These are phyloP conservation scores for Pelagomonas calceolata DNA, from an alignment of 108 stramenopile species.

Conservation along the genomic window DNA sequence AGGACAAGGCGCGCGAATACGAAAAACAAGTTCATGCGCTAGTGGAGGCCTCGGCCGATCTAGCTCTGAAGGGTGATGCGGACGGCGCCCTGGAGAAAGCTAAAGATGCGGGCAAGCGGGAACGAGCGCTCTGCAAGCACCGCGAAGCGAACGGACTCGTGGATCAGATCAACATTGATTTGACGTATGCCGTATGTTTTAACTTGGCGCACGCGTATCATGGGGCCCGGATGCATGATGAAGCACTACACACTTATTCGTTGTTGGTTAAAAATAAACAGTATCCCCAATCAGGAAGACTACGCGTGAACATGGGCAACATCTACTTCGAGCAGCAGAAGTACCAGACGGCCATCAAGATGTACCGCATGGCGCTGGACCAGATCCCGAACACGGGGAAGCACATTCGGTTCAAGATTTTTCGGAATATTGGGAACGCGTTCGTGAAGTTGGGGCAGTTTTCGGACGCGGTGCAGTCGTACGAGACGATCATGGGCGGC, in stretches of 20 bases:
- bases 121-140: conserved; percentile 44
- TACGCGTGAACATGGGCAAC: conserved; percentile 78
- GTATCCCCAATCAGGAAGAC: conserved; percentile 40
- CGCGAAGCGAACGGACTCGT: conserved; percentile 46
- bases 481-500: conserved; percentile 57
- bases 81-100: conserved; percentile 58
- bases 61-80: conserved; percentile 32
- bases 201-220: conserved; percentile 63
- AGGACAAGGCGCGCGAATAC: conserved; percentile 47
- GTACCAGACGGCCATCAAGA: conserved; percentile 65
- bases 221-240: conserved; percentile 58
- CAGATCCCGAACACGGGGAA: conserved; percentile 56
- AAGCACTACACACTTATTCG: conserved; percentile 59
- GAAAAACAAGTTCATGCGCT: conserved; percentile 57
- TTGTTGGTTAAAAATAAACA: conserved; percentile 56
- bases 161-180: conserved; percentile 50
- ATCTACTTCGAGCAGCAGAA: conserved; percentile 61
- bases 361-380: conserved; percentile 78
- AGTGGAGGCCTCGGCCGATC: conserved; percentile 51
- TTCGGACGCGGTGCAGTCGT: conserved; percentile 64
- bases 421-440: conserved; percentile 73
- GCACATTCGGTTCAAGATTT: conserved; percentile 53
- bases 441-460: conserved; percentile 62
- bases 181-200: conserved; percentile 64
- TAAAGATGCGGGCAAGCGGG: conserved; percentile 64